Evolutionary conservation across 352 stramenopile genomes (phyloP).

Genomic region (Phytopythium kandeliae): DNA sequence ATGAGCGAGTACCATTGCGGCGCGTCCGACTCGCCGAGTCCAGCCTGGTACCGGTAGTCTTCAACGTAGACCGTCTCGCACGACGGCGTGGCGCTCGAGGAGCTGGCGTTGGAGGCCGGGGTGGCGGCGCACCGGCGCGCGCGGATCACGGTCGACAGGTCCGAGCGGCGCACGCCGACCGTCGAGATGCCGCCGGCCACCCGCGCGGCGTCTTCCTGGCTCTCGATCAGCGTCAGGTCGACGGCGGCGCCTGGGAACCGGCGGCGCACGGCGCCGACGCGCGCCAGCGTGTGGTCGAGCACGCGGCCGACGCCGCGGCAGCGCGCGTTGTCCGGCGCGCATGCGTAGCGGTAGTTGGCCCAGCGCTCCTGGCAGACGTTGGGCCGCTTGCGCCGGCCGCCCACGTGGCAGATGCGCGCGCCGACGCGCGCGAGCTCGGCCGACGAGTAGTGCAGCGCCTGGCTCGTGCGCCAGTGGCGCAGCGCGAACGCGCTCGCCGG

Average conservation of each 20-base stretch:
- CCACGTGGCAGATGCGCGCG: slow-evolving; percentile 6
- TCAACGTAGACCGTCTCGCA: slow-evolving; percentile 17
- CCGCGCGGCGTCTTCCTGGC: background rate
- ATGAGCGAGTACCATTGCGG: slow-evolving; percentile 26
- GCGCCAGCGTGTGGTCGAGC: background rate
- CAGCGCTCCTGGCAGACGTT: slow-evolving; percentile 1
- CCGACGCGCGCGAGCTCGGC: slow-evolving; percentile 9
- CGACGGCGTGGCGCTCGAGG: background rate
- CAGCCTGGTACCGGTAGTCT: slow-evolving; percentile 32
- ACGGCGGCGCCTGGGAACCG: background rate
- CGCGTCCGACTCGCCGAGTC: slow-evolving; percentile 15
- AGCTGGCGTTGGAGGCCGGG: too few relatives aligned
- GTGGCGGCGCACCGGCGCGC: background rate
- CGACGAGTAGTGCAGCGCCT: slow-evolving; percentile 20
- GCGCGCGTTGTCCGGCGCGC: background rate
- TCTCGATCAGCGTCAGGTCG: slow-evolving; percentile 1
- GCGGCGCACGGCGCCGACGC: background rate
- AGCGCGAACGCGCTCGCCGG: slow-evolving; percentile 25
- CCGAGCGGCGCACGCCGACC: background rate
- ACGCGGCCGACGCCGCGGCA: background rate
- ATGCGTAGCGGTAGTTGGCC: background rate
- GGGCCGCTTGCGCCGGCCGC: background rate
- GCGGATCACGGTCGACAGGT: background rate
- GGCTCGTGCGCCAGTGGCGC: slow-evolving; percentile 25
- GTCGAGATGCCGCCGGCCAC: background rate